These are phyloP conservation scores for Colletotrichum theobromicola DNA, from an alignment of 2,329 filamentous ascomycete genomes.

Conservation along the genomic window DNA sequence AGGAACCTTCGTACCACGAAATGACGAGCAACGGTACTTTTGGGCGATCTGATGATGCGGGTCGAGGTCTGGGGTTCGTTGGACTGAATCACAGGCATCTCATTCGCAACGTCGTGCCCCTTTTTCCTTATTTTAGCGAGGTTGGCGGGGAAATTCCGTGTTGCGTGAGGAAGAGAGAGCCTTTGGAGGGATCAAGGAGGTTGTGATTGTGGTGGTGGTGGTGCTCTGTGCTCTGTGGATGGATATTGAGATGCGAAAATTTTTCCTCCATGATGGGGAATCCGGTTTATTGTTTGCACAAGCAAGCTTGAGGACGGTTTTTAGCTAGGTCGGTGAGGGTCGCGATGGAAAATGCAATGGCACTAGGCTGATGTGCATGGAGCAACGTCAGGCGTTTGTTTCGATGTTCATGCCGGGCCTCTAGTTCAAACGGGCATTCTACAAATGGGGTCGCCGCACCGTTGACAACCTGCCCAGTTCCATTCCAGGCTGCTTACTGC, in stretches of 20 bases:
- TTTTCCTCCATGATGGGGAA: not conserved
- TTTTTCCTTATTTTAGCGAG: not conserved
- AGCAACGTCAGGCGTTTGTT: conserved; percentile 1
- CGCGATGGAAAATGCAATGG: not conserved
- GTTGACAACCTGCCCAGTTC: conserved; percentile 2
- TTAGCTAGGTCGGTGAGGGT: not conserved
- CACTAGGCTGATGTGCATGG: not conserved
- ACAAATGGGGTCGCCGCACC: conserved; percentile 19
- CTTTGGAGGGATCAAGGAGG: not conserved
- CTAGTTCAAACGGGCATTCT: conserved; percentile 12
- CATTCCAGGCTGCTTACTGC: too few species aligned
- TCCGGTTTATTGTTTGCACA: not conserved
- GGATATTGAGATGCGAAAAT: not conserved
- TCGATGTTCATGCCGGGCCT: not conserved
- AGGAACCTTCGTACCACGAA: not conserved
- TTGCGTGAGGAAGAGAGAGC: not conserved
- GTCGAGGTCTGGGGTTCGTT: not conserved
- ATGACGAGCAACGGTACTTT: not conserved
- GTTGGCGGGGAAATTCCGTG: not conserved
- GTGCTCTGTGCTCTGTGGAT: not conserved
- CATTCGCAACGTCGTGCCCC: not conserved
- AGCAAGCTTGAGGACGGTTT: not conserved
- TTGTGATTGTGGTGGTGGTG: not conserved
- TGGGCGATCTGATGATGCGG: not conserved
- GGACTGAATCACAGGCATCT: not conserved